Evolutionary conservation across 2,329 filamentous ascomycete species (phyloP).

Genomic region (Claviceps citrina): DNA sequence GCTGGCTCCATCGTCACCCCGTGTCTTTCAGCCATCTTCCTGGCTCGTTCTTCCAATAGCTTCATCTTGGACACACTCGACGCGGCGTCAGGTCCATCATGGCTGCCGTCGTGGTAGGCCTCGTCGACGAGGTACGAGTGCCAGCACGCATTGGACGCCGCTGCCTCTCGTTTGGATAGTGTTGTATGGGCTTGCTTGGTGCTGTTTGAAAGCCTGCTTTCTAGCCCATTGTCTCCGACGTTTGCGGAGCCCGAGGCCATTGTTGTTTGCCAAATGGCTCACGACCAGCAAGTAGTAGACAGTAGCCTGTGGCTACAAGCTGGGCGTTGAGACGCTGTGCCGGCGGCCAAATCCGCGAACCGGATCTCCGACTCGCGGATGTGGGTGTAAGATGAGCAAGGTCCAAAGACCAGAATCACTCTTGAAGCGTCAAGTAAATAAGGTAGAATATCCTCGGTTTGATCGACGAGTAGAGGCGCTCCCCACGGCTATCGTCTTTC

Average conservation of each 20-base stretch:
- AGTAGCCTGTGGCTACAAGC: background rate
- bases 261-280: background rate
- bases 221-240: conserved; percentile 31
- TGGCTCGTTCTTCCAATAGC: conserved; percentile 40
- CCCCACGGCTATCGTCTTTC: no score
- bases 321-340: background rate
- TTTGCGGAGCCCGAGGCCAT: conserved; percentile 13
- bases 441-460: no score
- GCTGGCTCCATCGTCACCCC: conserved; percentile 39
- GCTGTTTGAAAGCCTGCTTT: conserved; percentile 32
- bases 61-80: conserved; percentile 32
- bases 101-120: conserved; percentile 15
- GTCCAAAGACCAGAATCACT: no score
- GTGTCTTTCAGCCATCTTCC: conserved; percentile 38
- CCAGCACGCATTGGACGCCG: conserved; percentile 9
- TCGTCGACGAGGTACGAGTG: conserved; percentile 8
- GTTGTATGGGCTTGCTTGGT: conserved; percentile 34
- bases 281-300: background rate
- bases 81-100: conserved; percentile 14
- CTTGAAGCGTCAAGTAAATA: no score
- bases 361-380: background rate
- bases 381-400: background rate
- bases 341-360: background rate
- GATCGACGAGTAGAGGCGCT: no score
- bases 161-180: conserved; percentile 20